Conservation (phyloP, 2,329 filamentous ascomycete genomes). For the Zymoseptoria ardabiliae region DNA sequence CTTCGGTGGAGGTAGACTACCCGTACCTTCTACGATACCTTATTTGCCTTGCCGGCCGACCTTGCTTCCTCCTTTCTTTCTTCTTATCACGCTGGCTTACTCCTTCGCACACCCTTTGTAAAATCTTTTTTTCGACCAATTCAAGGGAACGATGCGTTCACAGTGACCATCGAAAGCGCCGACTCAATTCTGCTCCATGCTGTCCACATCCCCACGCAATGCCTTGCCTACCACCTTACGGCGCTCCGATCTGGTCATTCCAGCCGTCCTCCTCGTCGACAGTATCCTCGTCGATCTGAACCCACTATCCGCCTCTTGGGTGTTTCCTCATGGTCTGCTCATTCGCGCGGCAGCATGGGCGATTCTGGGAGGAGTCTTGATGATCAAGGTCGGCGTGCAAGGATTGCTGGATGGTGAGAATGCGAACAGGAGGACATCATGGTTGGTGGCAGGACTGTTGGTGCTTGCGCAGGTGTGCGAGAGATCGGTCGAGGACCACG, state of each 20-base stretch:
- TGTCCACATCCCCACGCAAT: not conserved
- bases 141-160: not conserved
- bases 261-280: not conserved
- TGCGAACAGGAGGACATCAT: conserved; percentile 27
- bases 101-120: not conserved
- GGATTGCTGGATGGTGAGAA: conserved; percentile 11
- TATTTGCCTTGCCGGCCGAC: not conserved
- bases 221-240: not conserved
- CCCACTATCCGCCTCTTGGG: conserved; percentile 32
- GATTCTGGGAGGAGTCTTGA: conserved; percentile 31
- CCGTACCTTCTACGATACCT: not conserved
- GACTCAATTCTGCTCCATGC: not conserved
- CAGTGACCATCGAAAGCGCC: not conserved
- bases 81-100: not conserved
- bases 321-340: conserved; percentile 26
- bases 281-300: conserved; percentile 27
- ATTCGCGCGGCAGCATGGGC: conserved; percentile 38
- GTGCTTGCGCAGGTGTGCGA: conserved; percentile 39
- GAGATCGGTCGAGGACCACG: conserved; percentile 26
- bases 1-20: not conserved
- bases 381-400: conserved; percentile 26
- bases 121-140: not conserved
- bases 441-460: conserved; percentile 37
- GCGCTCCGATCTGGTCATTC: not conserved
- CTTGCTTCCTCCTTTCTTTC: not conserved